Evolutionary conservation across 345 rosid genomes (phyloP).

Genomic region (Camelina hispida): DNA sequence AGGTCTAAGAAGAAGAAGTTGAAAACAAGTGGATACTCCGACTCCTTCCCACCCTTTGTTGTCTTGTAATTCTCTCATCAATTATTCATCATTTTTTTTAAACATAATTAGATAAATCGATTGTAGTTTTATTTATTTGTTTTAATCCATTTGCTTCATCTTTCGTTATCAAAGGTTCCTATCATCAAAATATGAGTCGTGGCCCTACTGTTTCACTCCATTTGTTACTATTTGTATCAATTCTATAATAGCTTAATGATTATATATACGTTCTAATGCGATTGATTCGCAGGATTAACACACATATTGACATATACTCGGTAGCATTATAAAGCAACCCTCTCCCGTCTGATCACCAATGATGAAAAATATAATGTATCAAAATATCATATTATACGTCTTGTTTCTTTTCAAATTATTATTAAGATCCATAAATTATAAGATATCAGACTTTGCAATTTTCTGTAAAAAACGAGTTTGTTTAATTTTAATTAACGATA

Average conservation of each 20-base stretch:
- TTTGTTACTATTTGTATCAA: slow-evolving; percentile 14
- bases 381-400: not conserved
- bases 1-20: slow-evolving; percentile 54
- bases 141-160: slow-evolving; percentile 82
- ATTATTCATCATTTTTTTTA: slow-evolving; percentile 33
- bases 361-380: not conserved
- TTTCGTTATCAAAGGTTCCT: slow-evolving; percentile 61
- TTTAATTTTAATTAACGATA: not conserved
- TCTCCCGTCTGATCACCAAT: not conserved
- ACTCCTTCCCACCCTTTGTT: slow-evolving; percentile 45
- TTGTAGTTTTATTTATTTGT: slow-evolving; percentile 52
- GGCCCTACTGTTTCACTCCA: slow-evolving; percentile 33
- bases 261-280: not conserved
- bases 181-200: slow-evolving; percentile 42
- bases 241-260: not conserved
- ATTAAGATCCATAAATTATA: not conserved
- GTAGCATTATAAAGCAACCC: not conserved
- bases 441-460: not conserved
- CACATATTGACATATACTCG: not conserved
- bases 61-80: slow-evolving; percentile 56
- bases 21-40: slow-evolving; percentile 68
- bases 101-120: not conserved
- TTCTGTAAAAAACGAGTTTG: not conserved
- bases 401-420: not conserved
- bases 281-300: not conserved